These are phyloP conservation scores for Heterobasidion annosum DNA, from an alignment of 1,284 basidiomycete species.

Conservation along the genomic window DNA sequence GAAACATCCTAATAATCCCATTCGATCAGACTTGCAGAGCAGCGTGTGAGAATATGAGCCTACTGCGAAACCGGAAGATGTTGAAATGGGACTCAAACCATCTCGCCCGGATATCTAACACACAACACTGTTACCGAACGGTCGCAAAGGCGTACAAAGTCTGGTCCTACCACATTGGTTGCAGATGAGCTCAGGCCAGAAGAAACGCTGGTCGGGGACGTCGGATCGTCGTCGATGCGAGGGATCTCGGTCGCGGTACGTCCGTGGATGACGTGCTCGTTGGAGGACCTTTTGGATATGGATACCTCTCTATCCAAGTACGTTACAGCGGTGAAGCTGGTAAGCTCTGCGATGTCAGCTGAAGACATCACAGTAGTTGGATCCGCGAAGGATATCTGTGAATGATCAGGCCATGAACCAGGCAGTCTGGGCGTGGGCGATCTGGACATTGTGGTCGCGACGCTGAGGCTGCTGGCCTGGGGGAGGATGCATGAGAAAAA, in stretches of 20 bases:
- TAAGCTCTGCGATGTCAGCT: background rate
- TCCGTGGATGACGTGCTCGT: background rate
- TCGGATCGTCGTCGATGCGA: background rate
- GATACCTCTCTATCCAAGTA: background rate
- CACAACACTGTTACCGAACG: background rate
- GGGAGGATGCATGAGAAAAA: background rate
- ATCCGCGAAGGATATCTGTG: background rate
- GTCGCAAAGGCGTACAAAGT: background rate
- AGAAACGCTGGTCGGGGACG: background rate
- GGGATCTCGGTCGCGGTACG: background rate
- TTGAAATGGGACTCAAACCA: background rate
- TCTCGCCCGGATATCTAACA: background rate
- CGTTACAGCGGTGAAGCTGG: background rate
- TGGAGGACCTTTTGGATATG: too few species aligned
- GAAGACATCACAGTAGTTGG: background rate
- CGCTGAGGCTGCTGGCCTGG: background rate
- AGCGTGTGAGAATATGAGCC: background rate
- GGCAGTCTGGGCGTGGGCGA: conserved; percentile 1
- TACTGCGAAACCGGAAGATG: background rate
- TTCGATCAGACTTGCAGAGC: too few species aligned
- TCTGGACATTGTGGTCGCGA: background rate
- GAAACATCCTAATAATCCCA: background rate
- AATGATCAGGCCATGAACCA: conserved; percentile 1
- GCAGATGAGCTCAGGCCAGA: background rate
- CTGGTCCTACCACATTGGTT: background rate